Percentiles rank a stretch among this genome's conserved stretches.
These are phyloP conservation scores for Helichrysum umbraculigerum DNA, from an alignment of 129 eudicot genomes.

Conservation along the genomic window DNA sequence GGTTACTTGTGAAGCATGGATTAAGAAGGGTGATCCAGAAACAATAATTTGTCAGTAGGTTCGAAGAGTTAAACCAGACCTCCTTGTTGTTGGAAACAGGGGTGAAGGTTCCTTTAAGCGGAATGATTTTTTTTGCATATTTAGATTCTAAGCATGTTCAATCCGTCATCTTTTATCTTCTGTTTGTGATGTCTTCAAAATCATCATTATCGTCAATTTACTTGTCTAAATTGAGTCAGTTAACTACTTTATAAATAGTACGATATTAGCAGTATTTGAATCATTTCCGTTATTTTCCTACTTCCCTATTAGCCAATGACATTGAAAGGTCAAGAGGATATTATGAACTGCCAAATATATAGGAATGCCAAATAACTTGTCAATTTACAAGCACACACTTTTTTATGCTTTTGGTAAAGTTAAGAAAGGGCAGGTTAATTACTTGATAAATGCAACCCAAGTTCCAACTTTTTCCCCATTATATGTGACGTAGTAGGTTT, in stretches of 20 bases:
- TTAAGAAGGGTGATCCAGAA: constrained; percentile 78
- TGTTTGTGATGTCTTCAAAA: neutral
- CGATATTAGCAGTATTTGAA: too few species aligned
- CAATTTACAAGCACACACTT: too few species aligned
- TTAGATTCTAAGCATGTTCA: constrained; percentile 2
- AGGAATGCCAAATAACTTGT: too few species aligned
- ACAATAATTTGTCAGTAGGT: constrained; percentile 84
- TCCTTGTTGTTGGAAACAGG: constrained; percentile 86
- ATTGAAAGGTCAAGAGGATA: neutral
- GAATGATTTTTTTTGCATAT: constrained; percentile 32
- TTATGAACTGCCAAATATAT: neutral
- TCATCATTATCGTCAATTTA: neutral
- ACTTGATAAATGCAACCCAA: too few species aligned
- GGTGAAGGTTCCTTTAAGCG: constrained; percentile 95
- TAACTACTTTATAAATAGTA: constrained; percentile 2
- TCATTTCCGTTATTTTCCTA: neutral
- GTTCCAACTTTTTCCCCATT: too few species aligned
- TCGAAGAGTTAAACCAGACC: constrained; percentile 70
- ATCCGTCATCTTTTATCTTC: neutral
- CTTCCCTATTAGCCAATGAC: too few species aligned
- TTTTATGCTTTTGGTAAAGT: too few species aligned
- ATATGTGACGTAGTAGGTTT: too few species aligned
- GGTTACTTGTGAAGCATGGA: constrained; percentile 97
- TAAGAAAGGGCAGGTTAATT: neutral
- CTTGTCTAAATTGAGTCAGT: neutral